These are phyloP conservation scores for Astrothelium subdiscretum DNA, from an alignment of 495 filamentous ascomycete species.

Conservation along the genomic window DNA sequence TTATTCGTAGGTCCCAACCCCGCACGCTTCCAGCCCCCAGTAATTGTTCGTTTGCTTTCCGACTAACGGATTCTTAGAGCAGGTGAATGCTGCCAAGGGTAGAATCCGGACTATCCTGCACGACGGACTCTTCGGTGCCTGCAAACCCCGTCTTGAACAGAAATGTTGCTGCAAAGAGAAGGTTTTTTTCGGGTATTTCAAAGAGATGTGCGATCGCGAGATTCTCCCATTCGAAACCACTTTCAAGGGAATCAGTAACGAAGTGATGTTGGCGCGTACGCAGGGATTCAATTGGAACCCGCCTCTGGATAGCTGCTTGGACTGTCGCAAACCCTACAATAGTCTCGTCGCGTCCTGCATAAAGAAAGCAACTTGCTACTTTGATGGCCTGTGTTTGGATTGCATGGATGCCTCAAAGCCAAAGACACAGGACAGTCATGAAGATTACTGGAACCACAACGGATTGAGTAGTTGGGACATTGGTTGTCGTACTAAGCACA, in stretches of 20 bases:
- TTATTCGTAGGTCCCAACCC: constrained; percentile 6
- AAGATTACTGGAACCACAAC: constrained; percentile 9
- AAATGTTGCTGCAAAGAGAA: constrained; percentile 1
- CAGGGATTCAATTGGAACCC: background rate
- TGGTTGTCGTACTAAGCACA: constrained; percentile 7
- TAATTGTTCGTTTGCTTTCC: background rate
- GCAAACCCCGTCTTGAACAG: constrained; percentile 1
- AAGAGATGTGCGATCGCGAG: background rate
- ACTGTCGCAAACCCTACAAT: constrained; percentile 7
- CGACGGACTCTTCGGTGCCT: constrained; percentile 10
- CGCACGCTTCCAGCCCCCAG: background rate
- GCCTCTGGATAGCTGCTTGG: background rate
- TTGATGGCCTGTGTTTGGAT: constrained; percentile 16
- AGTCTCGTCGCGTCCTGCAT: background rate
- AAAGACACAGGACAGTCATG: constrained; percentile 6
- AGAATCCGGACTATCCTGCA: constrained; percentile 19
- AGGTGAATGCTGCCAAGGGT: constrained; percentile 25
- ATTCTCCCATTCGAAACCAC: background rate
- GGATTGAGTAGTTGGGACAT: background rate
- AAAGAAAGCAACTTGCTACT: background rate
- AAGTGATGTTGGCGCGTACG: background rate
- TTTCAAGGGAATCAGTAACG: background rate
- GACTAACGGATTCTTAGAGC: constrained; percentile 12
- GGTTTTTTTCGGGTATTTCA: constrained; percentile 7
- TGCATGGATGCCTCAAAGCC: constrained; percentile 11